phyloP scores from a whole-genome alignment of 371 early-diverging fungal genomes.

The Nematocida minor region DNA sequence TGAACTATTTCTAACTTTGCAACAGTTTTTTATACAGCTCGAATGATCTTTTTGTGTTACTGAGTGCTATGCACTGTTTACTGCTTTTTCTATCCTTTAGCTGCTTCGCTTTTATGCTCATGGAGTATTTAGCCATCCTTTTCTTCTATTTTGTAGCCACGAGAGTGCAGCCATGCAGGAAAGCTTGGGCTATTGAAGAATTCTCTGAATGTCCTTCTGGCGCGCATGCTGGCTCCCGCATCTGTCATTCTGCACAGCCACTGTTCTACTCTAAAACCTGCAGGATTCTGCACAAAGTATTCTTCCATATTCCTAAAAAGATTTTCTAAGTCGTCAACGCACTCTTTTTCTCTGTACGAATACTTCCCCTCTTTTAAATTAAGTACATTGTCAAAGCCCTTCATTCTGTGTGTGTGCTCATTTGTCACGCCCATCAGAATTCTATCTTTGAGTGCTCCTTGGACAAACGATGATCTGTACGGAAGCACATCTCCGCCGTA shows the following conservation, averaged over 20 bases:
- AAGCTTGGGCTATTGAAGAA: neutral
- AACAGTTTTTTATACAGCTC: too few relatives aligned
- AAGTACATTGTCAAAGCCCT: conserved; percentile 11
- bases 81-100: too few relatives aligned
- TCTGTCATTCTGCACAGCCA: neutral
- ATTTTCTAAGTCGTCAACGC: neutral
- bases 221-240: neutral
- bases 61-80: too few relatives aligned
- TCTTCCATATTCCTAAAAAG: neutral
- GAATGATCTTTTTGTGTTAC: too few relatives aligned
- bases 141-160: neutral
- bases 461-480: conserved; percentile 6
- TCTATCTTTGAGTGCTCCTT: neutral
- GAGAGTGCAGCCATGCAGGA: neutral
- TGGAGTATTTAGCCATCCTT: too few relatives aligned
- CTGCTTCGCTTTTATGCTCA: too few relatives aligned
- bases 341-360: neutral
- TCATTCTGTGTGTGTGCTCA: neutral
- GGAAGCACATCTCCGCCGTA: conserved; percentile 21
- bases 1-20: too few relatives aligned
- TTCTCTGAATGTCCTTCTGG: conserved; percentile 5
- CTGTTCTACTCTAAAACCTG: neutral
- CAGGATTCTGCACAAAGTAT: conserved; percentile 11
- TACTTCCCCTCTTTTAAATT: neutral
- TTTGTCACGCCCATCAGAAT: conserved; percentile 16